Base-by-base conservation (phyloP, 805 yeast genomes). In the Millerozyma acaciae region DNA sequence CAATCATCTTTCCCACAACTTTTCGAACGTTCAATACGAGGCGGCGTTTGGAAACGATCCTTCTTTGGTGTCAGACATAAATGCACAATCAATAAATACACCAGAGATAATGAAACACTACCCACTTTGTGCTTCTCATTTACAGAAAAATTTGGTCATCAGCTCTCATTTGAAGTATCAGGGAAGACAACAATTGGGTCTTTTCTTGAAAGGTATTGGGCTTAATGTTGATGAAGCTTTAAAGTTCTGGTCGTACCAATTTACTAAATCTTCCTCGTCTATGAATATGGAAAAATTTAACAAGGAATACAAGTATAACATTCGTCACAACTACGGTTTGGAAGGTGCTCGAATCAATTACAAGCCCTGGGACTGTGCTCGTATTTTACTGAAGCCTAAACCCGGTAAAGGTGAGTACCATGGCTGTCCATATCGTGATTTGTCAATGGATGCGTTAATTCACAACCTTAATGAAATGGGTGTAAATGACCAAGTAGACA, bases 371-470 rank as follows among this genome's bases (percentile, higher is more conserved):
- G 84, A 80, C 52, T 93, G 97, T 64, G 74, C 77, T 24, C 78
- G 81, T 2, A 86, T 93, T 26, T 57, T 86, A 37, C 68, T 77
- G 17, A 80, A 80, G 45, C 86, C 87, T 6, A 73, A 79, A 42
- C 88, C 95, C 0, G 62, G 68, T 28, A 68, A 72, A 30, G 72
- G 70, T 26, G 95, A 89, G 45, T 73, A 64, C 38, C 96, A 90
- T 53, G 98, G 98, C 2, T 90, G 97, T 58, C 97, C 97, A 4
- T 93, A 84, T 59, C 67, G 95, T 34, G 90, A 84, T 48, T 64
- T 84, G 48, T 68, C 74, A 8, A 53, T 74, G n/a, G 94, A 85
- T 28, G 70, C 74, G 33, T 65, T 93, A 30, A 66, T 73, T 5
- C 44, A 48, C 3, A 75, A 76, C 39, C 65, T 93, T 43, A 60